Evolutionary conservation across 108 stramenopile species (phyloP).

Genomic region (Cyclotella baltica): DNA sequence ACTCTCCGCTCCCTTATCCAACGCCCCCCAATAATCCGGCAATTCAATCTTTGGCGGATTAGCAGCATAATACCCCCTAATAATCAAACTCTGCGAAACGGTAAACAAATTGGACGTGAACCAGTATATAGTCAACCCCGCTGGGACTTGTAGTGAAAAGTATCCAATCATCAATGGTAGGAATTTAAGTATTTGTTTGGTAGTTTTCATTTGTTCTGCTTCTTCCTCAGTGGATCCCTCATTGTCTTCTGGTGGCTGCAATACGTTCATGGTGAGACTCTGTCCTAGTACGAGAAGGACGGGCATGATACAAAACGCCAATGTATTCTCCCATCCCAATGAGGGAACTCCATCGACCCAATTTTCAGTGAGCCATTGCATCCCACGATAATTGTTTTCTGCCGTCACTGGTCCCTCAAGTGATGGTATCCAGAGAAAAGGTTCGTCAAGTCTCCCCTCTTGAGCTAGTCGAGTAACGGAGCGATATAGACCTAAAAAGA

Average conservation of each 20-base stretch:
- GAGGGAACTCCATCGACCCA: constrained; percentile 77
- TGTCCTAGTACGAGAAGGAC: constrained; percentile 89
- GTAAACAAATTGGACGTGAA: constrained; percentile 92
- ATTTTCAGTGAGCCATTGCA: constrained; percentile 83
- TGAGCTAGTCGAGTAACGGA: constrained; percentile 86
- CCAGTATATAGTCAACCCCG: constrained; percentile 97
- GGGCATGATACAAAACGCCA: constrained; percentile 92
- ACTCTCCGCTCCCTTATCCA: constrained; percentile 81
- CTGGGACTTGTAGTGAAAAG: constrained; percentile 95
- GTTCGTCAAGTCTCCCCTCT: constrained; percentile 88
- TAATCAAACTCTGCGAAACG: constrained; percentile 75
- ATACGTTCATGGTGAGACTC: constrained; percentile 83
- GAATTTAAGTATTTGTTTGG: constrained; percentile 85
- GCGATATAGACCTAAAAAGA: constrained; percentile 94
- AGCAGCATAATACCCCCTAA: constrained; percentile 78
- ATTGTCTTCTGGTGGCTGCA: constrained; percentile 82
- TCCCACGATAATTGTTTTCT: constrained; percentile 73
- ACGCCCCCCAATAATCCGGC: constrained; percentile 87
- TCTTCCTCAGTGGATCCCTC: constrained; percentile 72
- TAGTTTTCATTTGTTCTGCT: constrained; percentile 65
- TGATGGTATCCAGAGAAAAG: constrained; percentile 95
- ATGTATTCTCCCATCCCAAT: constrained; percentile 94
- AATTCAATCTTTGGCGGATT: constrained; percentile 88
- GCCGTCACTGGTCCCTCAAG: constrained; percentile 92
- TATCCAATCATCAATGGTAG: constrained; percentile 95